These are phyloP conservation scores for Carpinus viminea DNA, from an alignment of 306 rosid genomes.

Conservation along the genomic window DNA sequence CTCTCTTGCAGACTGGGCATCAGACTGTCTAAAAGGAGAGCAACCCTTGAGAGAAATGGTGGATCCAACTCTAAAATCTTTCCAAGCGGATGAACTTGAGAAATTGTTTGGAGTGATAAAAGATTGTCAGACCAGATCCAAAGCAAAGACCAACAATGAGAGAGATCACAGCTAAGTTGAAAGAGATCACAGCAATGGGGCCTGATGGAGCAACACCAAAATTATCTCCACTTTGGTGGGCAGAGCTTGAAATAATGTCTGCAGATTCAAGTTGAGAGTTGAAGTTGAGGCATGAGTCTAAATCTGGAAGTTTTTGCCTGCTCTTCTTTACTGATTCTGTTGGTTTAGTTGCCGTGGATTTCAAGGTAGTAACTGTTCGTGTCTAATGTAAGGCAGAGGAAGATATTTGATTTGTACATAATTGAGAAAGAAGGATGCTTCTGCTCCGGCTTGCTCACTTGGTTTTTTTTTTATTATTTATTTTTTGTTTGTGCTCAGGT, in stretches of 20 bases:
- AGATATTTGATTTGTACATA: slow-evolving; percentile 24
- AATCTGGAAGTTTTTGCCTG: slow-evolving; percentile 3
- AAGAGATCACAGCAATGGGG: slow-evolving; percentile 65
- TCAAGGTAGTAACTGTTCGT: slow-evolving; percentile 14
- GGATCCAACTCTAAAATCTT: slow-evolving; percentile 62
- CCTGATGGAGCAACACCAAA: slow-evolving; percentile 81
- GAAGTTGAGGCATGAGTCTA: slow-evolving; percentile 18
- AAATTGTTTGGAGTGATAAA: slow-evolving; percentile 54
- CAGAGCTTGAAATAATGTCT: slow-evolving; percentile 83
- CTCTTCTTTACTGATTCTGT: slow-evolving; percentile 25
- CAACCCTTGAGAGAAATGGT: slow-evolving; percentile 55
- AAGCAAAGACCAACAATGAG: slow-evolving; percentile 60
- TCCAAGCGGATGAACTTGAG: slow-evolving; percentile 49
- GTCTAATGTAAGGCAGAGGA: slow-evolving; percentile 13
- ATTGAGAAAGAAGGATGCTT: slow-evolving; percentile 5
- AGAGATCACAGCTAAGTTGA: slow-evolving; percentile 58
- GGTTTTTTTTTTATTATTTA: not conserved
- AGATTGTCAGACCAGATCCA: slow-evolving; percentile 48
- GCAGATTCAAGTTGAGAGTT: slow-evolving; percentile 47
- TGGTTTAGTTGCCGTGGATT: slow-evolving; percentile 26
- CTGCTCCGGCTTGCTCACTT: not conserved
- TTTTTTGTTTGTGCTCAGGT: not conserved
- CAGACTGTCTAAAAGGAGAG: slow-evolving; percentile 55
- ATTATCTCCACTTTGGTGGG: slow-evolving; percentile 95
- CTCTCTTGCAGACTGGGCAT: slow-evolving; percentile 56